phyloP scores from a whole-genome alignment of 169 alveolate species.

The Cryptosporidium canis region DNA sequence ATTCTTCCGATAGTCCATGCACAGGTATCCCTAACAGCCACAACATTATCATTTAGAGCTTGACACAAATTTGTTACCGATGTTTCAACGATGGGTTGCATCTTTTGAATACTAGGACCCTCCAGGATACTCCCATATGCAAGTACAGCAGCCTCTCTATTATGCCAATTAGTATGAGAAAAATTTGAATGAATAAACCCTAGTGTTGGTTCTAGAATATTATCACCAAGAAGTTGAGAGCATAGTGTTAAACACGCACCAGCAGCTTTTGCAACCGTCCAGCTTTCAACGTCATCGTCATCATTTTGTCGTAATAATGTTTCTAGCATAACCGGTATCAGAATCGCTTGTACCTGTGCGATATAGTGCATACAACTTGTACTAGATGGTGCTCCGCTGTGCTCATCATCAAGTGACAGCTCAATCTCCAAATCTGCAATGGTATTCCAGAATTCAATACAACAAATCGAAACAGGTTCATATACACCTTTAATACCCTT shows the following conservation, averaged over 20 bases:
- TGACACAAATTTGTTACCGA: constrained; percentile 86
- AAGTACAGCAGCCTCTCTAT: constrained; percentile 92
- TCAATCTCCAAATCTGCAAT: constrained; percentile 86
- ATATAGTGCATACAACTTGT: constrained; percentile 78
- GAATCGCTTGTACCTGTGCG: constrained; percentile 82
- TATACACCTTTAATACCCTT: constrained; percentile 82
- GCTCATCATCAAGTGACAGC: constrained; percentile 68
- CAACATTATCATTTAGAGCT: constrained; percentile 87
- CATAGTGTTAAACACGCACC: constrained; percentile 90
- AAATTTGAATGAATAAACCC: constrained; percentile 87
- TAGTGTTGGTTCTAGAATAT: constrained; percentile 86
- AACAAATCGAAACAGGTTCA: constrained; percentile 87
- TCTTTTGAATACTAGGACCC: constrained; percentile 90
- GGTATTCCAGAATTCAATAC: constrained; percentile 90
- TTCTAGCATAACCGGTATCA: constrained; percentile 85
- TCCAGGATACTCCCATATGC: constrained; percentile 92
- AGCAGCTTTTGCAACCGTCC: constrained; percentile 94
- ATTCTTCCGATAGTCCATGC: constrained; percentile 93
- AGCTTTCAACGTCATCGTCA: constrained; percentile 89
- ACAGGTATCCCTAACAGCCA: constrained; percentile 92
- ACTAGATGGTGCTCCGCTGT: constrained; percentile 40
- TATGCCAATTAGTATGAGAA: constrained; percentile 86
- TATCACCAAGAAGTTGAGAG: constrained; percentile 90
- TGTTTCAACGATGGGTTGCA: constrained; percentile 85
- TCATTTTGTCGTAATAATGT: constrained; percentile 85